These are phyloP conservation scores for Colletotrichum salicis DNA, from an alignment of 2,329 filamentous ascomycete species.

Conservation along the genomic window DNA sequence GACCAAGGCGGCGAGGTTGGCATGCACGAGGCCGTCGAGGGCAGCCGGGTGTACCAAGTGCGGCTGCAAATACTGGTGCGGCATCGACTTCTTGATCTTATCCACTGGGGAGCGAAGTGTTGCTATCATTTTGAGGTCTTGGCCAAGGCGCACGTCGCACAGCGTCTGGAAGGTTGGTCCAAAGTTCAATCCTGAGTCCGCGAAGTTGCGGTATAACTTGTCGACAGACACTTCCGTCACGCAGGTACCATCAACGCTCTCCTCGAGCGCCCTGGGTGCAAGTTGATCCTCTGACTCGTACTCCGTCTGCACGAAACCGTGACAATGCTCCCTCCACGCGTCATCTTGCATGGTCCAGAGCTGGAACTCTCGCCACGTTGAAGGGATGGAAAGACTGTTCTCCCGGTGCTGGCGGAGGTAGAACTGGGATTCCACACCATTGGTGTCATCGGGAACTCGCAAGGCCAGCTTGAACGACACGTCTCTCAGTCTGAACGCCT, in stretches of 20 bases:
- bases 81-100: conserved; percentile 35
- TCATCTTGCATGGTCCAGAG: conserved; percentile 37
- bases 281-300: conserved; percentile 15
- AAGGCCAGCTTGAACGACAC: conserved; percentile 38
- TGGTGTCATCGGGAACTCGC: conserved; percentile 31
- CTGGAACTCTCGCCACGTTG: conserved; percentile 40
- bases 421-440: conserved; percentile 37
- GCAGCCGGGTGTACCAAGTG: conserved; percentile 50
- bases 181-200: conserved; percentile 35
- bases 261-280: background rate
- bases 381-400: conserved; percentile 30
- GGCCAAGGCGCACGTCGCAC: conserved; percentile 22
- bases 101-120: conserved; percentile 16
- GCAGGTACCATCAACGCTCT: background rate
- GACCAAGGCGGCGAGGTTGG: conserved; percentile 31
- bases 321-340: conserved; percentile 42
- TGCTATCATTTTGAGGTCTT: conserved; percentile 18
- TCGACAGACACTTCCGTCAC: conserved; percentile 21
- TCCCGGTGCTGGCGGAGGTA: conserved; percentile 35
- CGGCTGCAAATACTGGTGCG: conserved; percentile 38
- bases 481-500: conserved; percentile 38
- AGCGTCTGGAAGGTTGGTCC: conserved; percentile 37
- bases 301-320: conserved; percentile 39
- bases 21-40: conserved; percentile 48
- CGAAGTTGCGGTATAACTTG: conserved; percentile 34